Evolutionary conservation across 768 basidiomycete species (phyloP), one percentile per base, ranked within the genome.

Genomic region (Boletellus sp.): DNA sequence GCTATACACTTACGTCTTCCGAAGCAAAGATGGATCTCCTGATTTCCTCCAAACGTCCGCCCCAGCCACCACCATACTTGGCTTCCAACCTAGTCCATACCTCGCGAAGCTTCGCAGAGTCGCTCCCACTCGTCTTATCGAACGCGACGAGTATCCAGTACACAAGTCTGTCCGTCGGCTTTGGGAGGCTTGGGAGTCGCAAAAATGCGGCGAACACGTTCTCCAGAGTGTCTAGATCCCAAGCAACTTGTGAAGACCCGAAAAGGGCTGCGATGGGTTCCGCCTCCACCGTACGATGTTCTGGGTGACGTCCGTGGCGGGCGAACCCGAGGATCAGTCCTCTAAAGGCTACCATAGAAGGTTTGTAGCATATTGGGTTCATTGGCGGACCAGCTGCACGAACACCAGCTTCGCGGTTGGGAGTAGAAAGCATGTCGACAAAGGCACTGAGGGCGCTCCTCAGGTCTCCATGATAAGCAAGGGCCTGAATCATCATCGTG

Each of bases 241-340:
- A 93, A 38, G 34, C 12, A 33, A 32, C 48, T 20, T 33, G 51
- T 24, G 47, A 37, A 33, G 52, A 54, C 15, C 50, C 44, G 28
- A 47, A 52, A n/a, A 58, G 48, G n/a, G 48, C 10, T 35, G 45
- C 26, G 11, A 47, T 15, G 33, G 24, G 37, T 40, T 34, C 53
- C 37, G 48, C 28, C 5, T 37, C 46, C 32, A 16, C 28, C 8
- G 20, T 11, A n/a, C 23, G 23, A 19, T 53, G 45, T 4, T 39
- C 48, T 37, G 66, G 60, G 24, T 68, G 54, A 34, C 46, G 50
- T 22, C 78, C 87, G 56, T 87, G 81, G 11, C 78, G 78, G 7
- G 74, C 71, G 63, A 90, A 93, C 1, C 87, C 90, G 16, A 86
- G 74, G 60, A 94, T 91, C 35, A 94, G 63, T 16, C 79, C 79